Evolutionary conservation across 768 basidiomycete species (phyloP).

Genomic region (Leccinum boreale): DNA sequence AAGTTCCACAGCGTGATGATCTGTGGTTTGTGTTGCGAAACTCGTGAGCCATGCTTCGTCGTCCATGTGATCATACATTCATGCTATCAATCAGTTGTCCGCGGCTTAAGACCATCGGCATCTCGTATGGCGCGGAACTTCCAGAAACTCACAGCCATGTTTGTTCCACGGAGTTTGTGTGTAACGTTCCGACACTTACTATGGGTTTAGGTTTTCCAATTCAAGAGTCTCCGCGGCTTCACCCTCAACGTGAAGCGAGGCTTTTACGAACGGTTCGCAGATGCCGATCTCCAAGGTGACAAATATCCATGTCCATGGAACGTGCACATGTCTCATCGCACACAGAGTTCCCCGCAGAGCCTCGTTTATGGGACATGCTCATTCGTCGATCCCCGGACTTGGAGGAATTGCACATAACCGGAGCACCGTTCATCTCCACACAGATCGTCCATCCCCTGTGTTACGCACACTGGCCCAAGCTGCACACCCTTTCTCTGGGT

Average conservation of each 20-base stretch:
- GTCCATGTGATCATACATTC: not conserved
- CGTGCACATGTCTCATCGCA: slow-evolving; percentile 2
- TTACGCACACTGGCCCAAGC: slow-evolving; percentile 62
- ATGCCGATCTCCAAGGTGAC: slow-evolving; percentile 53
- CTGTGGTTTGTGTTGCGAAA: slow-evolving; percentile 76
- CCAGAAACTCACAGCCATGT: slow-evolving; percentile 63
- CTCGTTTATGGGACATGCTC: slow-evolving; percentile 66
- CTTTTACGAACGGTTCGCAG: slow-evolving; percentile 60
- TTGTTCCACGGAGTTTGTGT: slow-evolving; percentile 24
- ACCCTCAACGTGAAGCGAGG: slow-evolving; percentile 55
- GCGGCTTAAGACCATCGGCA: slow-evolving; percentile 57
- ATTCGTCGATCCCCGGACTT: slow-evolving; percentile 60
- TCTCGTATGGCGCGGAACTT: slow-evolving; percentile 57
- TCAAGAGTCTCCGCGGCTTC: slow-evolving; percentile 60
- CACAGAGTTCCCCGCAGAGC: slow-evolving; percentile 24
- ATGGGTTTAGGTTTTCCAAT: slow-evolving; percentile 60
- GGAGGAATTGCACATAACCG: slow-evolving; percentile 53
- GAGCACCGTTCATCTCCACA: slow-evolving; percentile 32
- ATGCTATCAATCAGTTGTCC: slow-evolving; percentile 49
- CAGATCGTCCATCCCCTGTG: slow-evolving; percentile 53
- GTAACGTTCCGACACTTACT: not conserved
- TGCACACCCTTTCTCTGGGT: slow-evolving; percentile 59
- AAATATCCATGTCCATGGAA: not conserved
- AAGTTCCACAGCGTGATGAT: slow-evolving; percentile 60
- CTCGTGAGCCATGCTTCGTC: slow-evolving; percentile 42